phyloP scores from a whole-genome alignment of 805 yeast genomes.

The Candida yuanshanica region DNA sequence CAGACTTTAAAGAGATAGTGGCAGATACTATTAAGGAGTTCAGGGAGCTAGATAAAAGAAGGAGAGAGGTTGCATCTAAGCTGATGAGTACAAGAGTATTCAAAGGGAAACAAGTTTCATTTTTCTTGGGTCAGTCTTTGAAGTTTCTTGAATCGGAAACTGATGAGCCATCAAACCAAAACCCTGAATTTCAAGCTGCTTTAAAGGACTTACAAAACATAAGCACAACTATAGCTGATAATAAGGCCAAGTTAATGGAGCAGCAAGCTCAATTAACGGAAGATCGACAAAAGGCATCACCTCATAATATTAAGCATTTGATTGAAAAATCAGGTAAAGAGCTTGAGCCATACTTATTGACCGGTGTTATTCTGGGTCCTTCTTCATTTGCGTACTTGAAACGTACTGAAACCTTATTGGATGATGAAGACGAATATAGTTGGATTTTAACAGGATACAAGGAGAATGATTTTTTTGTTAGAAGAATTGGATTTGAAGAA shows the following conservation, averaged over 20 bases:
- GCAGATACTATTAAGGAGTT: constrained; percentile 3
- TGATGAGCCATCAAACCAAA: background rate
- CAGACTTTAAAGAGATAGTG: constrained; percentile 18
- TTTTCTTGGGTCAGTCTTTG: constrained; percentile 22
- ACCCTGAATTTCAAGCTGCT: constrained; percentile 9
- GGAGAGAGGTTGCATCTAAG: constrained; percentile 13
- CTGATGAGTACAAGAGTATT: constrained; percentile 23
- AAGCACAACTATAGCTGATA: constrained; percentile 9
- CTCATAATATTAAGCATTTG: constrained; percentile 24
- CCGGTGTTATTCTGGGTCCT: constrained; percentile 31
- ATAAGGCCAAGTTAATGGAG: constrained; percentile 3
- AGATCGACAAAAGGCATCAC: constrained; percentile 12
- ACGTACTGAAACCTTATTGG: constrained; percentile 4
- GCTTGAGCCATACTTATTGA: constrained; percentile 33
- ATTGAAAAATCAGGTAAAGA: constrained; percentile 16
- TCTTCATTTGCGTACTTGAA: constrained; percentile 27
- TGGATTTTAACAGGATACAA: constrained; percentile 30
- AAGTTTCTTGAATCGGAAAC: constrained; percentile 17
- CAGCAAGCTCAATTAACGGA: constrained; percentile 11
- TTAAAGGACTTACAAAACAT: constrained; percentile 18
- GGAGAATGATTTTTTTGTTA: constrained; percentile 22
- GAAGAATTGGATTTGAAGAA: constrained; percentile 20
- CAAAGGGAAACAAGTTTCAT: constrained; percentile 28
- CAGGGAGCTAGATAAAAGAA: constrained; percentile 7
- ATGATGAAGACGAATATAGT: constrained; percentile 3